These are phyloP conservation scores for Helotiales sp. DNA, from an alignment of 2,329 filamentous ascomycete genomes.

Conservation along the genomic window DNA sequence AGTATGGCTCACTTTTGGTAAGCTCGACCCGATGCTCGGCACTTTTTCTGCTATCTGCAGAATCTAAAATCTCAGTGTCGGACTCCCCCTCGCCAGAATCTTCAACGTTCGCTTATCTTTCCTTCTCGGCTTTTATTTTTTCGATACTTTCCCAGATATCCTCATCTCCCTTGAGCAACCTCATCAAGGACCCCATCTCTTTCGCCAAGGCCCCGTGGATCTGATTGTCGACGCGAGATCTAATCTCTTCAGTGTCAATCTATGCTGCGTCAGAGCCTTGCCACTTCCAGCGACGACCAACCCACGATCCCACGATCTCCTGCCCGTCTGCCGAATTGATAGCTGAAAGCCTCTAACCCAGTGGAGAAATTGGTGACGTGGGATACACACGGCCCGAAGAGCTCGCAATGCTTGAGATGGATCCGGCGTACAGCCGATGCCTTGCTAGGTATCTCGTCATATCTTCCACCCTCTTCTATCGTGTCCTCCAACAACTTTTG, in stretches of 20 bases:
- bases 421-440: not conserved
- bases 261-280: not conserved
- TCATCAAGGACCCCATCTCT: not conserved
- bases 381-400: not conserved
- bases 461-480: not conserved
- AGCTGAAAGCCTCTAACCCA: not conserved
- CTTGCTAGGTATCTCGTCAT: constrained; percentile 5
- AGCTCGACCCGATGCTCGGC: not conserved
- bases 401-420: not conserved
- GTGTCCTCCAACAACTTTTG: not conserved
- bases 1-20: constrained; percentile 9
- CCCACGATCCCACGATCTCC: not conserved
- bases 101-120: not conserved
- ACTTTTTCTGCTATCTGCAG: not conserved
- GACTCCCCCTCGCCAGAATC: not conserved
- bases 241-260: not conserved
- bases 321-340: constrained; percentile 9
- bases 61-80: not conserved
- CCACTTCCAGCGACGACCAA: not conserved
- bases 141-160: no score
- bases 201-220: not conserved
- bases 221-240: not conserved
- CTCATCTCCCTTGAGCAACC: not conserved
- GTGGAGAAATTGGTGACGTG: constrained; percentile 10
- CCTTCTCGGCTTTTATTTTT: no score